A percentile compares a stretch with the other conserved stretches of the same genome.
phyloP scores from a whole-genome alignment of 2,329 filamentous ascomycete species.

The Venturia pyrina region DNA sequence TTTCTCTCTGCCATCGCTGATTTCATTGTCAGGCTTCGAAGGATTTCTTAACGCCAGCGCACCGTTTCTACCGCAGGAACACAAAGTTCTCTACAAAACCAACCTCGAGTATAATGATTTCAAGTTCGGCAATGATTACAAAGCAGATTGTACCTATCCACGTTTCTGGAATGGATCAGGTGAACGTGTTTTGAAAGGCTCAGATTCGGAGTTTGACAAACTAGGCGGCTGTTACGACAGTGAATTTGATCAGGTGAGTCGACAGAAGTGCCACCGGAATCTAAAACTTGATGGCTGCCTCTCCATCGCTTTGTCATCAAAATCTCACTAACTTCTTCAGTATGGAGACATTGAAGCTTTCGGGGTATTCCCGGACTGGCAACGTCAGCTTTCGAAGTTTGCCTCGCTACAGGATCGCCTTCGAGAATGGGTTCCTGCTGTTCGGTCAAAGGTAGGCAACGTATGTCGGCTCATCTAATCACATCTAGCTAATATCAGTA shows the following conservation, averaged over 20 bases:
- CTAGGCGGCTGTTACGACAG: conserved; percentile 49
- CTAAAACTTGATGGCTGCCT: too few relatives aligned
- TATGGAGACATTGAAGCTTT: conserved; percentile 55
- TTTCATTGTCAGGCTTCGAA: conserved; percentile 37
- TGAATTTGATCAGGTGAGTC: conserved; percentile 44
- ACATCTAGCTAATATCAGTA: conserved; percentile 26
- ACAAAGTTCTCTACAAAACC: conserved; percentile 47
- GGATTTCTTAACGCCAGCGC: conserved; percentile 48
- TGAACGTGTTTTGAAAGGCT: conserved; percentile 29
- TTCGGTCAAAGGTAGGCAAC: conserved; percentile 23
- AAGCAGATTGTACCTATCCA: conserved; percentile 47
- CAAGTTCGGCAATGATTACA: conserved; percentile 39
- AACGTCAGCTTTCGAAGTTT: conserved; percentile 54
- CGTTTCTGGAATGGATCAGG: conserved; percentile 51
- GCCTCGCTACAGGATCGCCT: conserved; percentile 55
- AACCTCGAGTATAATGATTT: conserved; percentile 49
- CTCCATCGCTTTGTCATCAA: too few relatives aligned
- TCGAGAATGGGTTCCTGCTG: conserved; percentile 50
- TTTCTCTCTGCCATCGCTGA: not conserved
- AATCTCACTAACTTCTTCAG: conserved; percentile 14
- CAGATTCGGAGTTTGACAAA: conserved; percentile 18
- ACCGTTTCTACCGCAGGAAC: conserved; percentile 43
- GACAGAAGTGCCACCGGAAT: not conserved
- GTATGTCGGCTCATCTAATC: not conserved
- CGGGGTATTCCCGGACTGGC: conserved; percentile 51